Percentiles rank a stretch among this genome's conserved stretches.
Conservation (phyloP, 805 yeast genomes). For the Candida jianshihensis region DNA sequence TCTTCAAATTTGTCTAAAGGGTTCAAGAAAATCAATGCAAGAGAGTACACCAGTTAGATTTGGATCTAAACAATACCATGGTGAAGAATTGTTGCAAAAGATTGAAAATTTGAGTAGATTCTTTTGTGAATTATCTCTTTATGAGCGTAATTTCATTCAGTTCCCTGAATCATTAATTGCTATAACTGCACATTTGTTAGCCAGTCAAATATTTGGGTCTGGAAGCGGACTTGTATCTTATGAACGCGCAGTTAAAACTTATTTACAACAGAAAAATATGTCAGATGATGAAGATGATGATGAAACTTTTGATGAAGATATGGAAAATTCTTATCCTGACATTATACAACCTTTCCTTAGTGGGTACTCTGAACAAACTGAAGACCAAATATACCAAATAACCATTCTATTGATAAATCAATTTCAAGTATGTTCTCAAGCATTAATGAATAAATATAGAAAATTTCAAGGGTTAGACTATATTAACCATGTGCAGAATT, state of each 20-base stretch:
- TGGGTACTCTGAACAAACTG: conserved; percentile 15
- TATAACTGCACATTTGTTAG: conserved; percentile 42
- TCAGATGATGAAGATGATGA: too few species aligned
- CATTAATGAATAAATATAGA: conserved; percentile 18
- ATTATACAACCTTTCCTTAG: conserved; percentile 19
- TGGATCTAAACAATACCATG: conserved; percentile 10
- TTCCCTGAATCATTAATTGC: conserved; percentile 42
- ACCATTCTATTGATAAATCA: conserved; percentile 12
- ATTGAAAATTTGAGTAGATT: conserved; percentile 34
- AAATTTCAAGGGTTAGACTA: conserved; percentile 18
- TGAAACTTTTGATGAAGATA: conserved; percentile 19
- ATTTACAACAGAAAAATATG: too few species aligned
- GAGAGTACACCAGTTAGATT: conserved; percentile 18
- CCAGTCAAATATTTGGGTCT: conserved; percentile 40
- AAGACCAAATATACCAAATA: conserved; percentile 11
- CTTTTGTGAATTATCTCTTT: conserved; percentile 46
- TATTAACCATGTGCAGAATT: conserved; percentile 24
- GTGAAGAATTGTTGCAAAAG: conserved; percentile 6
- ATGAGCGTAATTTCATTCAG: conserved; percentile 40
- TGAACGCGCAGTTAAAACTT: conserved; percentile 9
- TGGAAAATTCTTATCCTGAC: conserved; percentile 19
- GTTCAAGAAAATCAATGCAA: conserved; percentile 5
- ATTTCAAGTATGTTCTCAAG: conserved; percentile 16
- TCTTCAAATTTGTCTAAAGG: conserved; percentile 16
- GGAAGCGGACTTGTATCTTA: conserved; percentile 17